A percentile compares a stretch with the other conserved stretches of the same genome.
Conservation (phyloP, 805 yeast species). For the Candida wancherniae region DNA sequence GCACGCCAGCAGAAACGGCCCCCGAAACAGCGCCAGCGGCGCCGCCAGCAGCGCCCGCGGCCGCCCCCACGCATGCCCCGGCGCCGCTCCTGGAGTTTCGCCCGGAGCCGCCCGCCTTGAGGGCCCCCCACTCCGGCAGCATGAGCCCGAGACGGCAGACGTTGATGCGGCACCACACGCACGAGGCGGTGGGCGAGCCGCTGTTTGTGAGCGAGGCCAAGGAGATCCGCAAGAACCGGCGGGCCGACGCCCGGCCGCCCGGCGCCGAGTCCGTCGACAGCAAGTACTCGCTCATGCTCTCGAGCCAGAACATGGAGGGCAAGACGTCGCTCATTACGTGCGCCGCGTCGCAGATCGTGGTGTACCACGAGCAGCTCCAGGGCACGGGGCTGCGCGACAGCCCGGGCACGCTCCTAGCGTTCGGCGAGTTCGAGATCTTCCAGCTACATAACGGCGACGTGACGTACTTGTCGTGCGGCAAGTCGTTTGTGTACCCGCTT, state of each 20-base stretch:
- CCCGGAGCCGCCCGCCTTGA: neutral
- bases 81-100: too few species aligned
- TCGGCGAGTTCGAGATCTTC: slow-evolving; percentile 56
- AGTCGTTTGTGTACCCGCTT: slow-evolving; percentile 67
- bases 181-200: slow-evolving; percentile 18
- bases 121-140: neutral
- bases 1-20: neutral
- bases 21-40: neutral
- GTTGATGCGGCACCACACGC: slow-evolving; percentile 34
- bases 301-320: slow-evolving; percentile 27
- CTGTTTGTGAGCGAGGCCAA: slow-evolving; percentile 25
- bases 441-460: slow-evolving; percentile 54
- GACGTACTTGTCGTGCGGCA: slow-evolving; percentile 61
- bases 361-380: slow-evolving; percentile 31
- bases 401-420: slow-evolving; percentile 50
- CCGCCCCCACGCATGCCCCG: neutral
- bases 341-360: slow-evolving; percentile 30
- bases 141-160: slow-evolving; percentile 38
- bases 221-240: slow-evolving; percentile 19
- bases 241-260: slow-evolving; percentile 1
- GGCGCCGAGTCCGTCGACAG: slow-evolving; percentile 8
- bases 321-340: slow-evolving; percentile 33
- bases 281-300: slow-evolving; percentile 10
- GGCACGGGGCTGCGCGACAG: slow-evolving; percentile 11
- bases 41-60: neutral